Evolutionary conservation across 306 rosid genomes (phyloP).

Genomic region (Betula pendula): DNA sequence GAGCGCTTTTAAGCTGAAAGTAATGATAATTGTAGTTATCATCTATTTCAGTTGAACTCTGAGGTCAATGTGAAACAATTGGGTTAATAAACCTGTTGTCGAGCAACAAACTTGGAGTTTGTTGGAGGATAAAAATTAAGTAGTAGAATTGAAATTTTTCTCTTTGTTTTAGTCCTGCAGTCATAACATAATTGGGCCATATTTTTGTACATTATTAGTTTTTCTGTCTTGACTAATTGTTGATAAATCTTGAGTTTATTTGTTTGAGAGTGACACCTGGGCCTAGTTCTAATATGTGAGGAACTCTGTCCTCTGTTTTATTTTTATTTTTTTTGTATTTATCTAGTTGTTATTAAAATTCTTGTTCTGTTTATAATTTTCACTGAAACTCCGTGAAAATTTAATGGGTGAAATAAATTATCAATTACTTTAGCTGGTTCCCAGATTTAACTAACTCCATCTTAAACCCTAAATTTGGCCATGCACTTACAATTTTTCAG

Average conservation of each 20-base stretch:
- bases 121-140: not conserved
- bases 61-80: not conserved
- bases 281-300: not conserved
- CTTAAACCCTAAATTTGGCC: not conserved
- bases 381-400: not conserved
- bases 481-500: not conserved
- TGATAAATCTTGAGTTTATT: not conserved
- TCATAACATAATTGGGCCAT: not conserved
- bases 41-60: not conserved
- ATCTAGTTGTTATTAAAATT: not conserved
- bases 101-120: not conserved
- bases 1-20: not conserved
- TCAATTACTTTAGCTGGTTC: not conserved
- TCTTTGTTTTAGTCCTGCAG: not conserved
- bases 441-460: not conserved
- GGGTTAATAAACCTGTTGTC: constrained; percentile 1
- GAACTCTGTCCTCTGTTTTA: not conserved
- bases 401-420: not conserved
- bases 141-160: not conserved
- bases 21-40: not conserved
- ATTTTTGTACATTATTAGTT: not conserved
- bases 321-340: too few relatives aligned
- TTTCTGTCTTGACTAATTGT: not conserved
- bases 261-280: not conserved
- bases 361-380: not conserved